Conservation (phyloP, 2,329 filamentous ascomycete genomes). For the Sclerotinia sclerotiorum region DNA sequence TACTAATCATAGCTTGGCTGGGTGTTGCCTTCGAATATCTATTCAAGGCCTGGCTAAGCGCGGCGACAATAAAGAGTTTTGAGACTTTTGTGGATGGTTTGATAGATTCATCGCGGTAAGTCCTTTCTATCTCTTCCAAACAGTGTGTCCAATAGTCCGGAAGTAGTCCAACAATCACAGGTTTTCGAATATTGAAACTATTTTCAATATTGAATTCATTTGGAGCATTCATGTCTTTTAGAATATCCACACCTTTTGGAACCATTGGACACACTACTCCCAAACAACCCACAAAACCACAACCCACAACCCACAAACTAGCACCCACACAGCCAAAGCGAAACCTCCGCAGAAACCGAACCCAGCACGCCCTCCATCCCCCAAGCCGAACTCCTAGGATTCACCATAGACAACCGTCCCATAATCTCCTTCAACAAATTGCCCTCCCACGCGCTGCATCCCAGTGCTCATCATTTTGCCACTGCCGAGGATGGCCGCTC, state of each 20-base stretch:
- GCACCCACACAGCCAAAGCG: not conserved
- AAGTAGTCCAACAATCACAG: not conserved
- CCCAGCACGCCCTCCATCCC: not conserved
- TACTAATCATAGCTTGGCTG: constrained; percentile 50
- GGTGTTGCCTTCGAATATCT: not conserved
- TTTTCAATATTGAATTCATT: not conserved
- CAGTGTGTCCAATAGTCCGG: not conserved
- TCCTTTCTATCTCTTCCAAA: not conserved
- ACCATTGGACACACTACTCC: no score
- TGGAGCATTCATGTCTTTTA: not conserved
- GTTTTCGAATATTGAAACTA: not conserved
- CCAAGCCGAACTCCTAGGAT: not conserved
- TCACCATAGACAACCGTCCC: not conserved
- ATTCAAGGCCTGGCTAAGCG: not conserved
- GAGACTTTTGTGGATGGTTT: not conserved
- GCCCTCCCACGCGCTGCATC: not conserved
- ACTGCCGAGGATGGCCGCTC: not conserved
- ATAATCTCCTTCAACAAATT: not conserved
- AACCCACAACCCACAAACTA: not conserved
- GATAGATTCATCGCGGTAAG: not conserved
- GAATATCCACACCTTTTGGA: not conserved
- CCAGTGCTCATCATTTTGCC: not conserved
- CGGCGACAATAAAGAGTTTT: not conserved
- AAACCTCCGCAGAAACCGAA: no score
- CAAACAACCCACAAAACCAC: no score